Conservation (phyloP, 768 basidiomycete genomes). For the Guyanaporus albipodus region DNA sequence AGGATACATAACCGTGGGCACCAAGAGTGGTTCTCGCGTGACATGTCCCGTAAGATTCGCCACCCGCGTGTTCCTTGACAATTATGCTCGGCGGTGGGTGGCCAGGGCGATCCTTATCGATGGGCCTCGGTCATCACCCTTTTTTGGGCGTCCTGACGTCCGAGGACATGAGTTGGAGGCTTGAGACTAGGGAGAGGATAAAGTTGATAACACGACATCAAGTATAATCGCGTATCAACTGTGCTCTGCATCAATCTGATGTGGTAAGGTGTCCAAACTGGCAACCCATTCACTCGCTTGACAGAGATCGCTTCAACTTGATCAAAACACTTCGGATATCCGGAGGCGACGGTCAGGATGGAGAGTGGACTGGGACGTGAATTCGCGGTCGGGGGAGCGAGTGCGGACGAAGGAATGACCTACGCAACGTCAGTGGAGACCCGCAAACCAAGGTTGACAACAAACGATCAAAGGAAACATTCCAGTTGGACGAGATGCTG, state of each 20-base stretch:
- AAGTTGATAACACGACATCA: conserved; percentile 13
- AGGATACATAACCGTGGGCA: conserved; percentile 23
- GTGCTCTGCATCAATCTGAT: conserved; percentile 10
- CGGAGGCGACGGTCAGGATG: background rate
- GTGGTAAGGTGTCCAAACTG: conserved; percentile 2
- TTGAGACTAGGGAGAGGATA: conserved; percentile 14
- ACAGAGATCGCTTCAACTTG: conserved; percentile 9
- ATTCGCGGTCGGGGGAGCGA: too few species aligned
- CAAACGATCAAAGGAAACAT: too few species aligned
- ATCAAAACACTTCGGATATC: conserved; percentile 20
- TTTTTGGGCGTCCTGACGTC: conserved; percentile 6
- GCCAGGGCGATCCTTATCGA: conserved; percentile 28
- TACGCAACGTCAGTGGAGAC: background rate
- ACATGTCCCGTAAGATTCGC: conserved; percentile 15
- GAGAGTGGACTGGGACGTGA: background rate
- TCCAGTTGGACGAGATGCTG: background rate
- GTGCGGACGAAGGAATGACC: background rate
- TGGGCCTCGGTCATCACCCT: conserved; percentile 23
- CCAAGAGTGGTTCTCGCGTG: conserved; percentile 14
- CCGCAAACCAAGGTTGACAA: too few species aligned
- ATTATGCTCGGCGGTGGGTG: conserved; percentile 8
- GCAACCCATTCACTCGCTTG: background rate
- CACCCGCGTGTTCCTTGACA: conserved; percentile 9
- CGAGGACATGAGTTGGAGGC: conserved; percentile 18
- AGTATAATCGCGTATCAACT: conserved; percentile 14